Conservation (phyloP, 1,284 basidiomycete species). For the Ustilago cynodontis region DNA sequence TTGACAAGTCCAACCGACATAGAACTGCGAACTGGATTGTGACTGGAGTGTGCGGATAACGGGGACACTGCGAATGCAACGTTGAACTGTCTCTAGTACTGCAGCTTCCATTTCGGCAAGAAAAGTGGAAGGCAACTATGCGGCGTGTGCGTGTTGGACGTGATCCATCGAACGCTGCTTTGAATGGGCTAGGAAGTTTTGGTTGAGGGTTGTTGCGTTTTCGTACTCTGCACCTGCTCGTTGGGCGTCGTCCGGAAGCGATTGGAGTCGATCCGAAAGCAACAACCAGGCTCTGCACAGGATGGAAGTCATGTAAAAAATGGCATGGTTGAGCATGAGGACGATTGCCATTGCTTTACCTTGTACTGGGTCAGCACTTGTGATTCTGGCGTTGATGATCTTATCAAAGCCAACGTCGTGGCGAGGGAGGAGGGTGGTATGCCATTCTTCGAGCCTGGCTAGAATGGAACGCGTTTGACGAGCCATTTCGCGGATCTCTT, state of each 20-base stretch:
- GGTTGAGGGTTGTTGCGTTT: constrained; percentile 1
- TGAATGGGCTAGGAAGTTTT: constrained; percentile 20
- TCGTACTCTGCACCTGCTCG: constrained; percentile 19
- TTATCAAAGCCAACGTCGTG: constrained; percentile 18
- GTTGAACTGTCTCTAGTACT: constrained; percentile 12
- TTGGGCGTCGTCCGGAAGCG: constrained; percentile 14
- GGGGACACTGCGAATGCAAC: constrained; percentile 27
- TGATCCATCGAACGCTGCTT: constrained; percentile 26
- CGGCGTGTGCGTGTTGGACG: constrained; percentile 23
- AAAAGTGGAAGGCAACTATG: constrained; percentile 36
- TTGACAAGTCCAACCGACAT: constrained; percentile 25
- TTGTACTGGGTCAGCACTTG: constrained; percentile 7
- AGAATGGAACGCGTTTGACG: constrained; percentile 26
- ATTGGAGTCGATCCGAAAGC: constrained; percentile 33
- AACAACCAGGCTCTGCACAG: constrained; percentile 33
- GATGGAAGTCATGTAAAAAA: constrained; percentile 33
- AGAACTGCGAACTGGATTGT: constrained; percentile 30
- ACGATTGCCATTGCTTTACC: constrained; percentile 22
- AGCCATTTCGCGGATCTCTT: constrained; percentile 37
- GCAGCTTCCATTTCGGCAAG: constrained; percentile 27
- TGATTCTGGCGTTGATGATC: constrained; percentile 15
- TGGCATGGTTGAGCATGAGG: constrained; percentile 35
- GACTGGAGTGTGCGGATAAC: constrained; percentile 32
- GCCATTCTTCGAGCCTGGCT: constrained; percentile 29
- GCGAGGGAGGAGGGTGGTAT: constrained; percentile 12